phyloP scores from a whole-genome alignment of 2,329 filamentous ascomycete genomes.

The Diaporthe humulicola region DNA sequence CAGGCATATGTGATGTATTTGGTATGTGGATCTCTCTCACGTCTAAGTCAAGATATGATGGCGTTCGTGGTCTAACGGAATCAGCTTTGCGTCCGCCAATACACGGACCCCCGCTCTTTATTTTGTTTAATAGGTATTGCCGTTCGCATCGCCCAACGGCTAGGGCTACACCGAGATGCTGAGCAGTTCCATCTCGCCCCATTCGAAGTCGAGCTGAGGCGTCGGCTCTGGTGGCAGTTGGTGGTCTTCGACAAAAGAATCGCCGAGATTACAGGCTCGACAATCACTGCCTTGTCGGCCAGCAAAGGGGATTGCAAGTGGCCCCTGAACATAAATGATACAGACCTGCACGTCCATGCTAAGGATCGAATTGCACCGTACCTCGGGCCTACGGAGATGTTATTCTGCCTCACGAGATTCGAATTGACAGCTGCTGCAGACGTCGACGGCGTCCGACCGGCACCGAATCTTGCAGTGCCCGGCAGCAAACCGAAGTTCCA shows the following conservation, averaged over 20 bases:
- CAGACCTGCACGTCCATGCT: constrained; percentile 69
- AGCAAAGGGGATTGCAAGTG: constrained; percentile 67
- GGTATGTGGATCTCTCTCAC: constrained; percentile 56
- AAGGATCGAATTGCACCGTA: constrained; percentile 66
- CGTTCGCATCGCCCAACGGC: constrained; percentile 75
- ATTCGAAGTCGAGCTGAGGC: constrained; percentile 78
- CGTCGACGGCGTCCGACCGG: constrained; percentile 54
- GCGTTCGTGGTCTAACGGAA: constrained; percentile 44
- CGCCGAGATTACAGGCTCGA: constrained; percentile 73
- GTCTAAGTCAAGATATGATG: not conserved
- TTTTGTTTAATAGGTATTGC: constrained; percentile 75
- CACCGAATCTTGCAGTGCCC: constrained; percentile 11
- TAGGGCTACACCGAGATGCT: constrained; percentile 77
- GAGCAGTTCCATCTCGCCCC: constrained; percentile 62
- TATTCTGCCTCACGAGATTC: constrained; percentile 69
- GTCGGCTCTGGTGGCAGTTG: constrained; percentile 81
- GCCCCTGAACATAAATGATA: constrained; percentile 73
- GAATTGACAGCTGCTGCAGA: constrained; percentile 69
- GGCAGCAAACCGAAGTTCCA: constrained; percentile 45
- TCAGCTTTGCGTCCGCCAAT: constrained; percentile 69
- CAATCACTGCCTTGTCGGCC: constrained; percentile 66
- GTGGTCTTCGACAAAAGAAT: constrained; percentile 77
- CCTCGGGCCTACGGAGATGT: constrained; percentile 69
- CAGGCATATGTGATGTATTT: constrained; percentile 78
- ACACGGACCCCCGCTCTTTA: constrained; percentile 71